Evolutionary conservation across 768 basidiomycete genomes (phyloP).

Genomic region (Coprinopsis strossmayeri): DNA sequence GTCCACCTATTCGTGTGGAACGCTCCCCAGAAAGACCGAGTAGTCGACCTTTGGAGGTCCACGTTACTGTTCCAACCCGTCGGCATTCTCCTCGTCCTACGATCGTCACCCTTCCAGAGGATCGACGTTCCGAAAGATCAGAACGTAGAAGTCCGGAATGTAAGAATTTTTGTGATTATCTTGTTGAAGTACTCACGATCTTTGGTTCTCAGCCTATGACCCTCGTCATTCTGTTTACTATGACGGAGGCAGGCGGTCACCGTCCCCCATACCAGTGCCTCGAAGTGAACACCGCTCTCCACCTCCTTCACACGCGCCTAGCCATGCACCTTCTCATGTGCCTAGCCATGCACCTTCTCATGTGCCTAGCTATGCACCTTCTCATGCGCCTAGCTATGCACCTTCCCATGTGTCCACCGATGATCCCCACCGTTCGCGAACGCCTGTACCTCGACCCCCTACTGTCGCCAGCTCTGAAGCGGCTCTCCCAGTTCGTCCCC

Average conservation of each 20-base stretch:
- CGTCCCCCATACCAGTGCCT: background rate
- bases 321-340: background rate
- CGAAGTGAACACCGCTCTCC: background rate
- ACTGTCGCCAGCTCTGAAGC: constrained; percentile 9
- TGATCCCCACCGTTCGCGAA: background rate
- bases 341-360: background rate
- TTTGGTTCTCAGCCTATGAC: constrained; percentile 3
- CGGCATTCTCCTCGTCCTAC: constrained; percentile 17
- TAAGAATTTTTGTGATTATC: background rate
- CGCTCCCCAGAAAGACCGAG: constrained; percentile 1
- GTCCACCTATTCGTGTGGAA: background rate
- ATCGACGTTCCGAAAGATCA: constrained; percentile 9
- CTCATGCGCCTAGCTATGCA: background rate
- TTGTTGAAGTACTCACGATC: background rate
- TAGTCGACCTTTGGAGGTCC: background rate
- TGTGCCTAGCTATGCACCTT: background rate
- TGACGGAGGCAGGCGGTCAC: constrained; percentile 1
- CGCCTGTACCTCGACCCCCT: background rate
- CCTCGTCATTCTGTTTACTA: constrained; percentile 11
- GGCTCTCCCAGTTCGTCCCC: constrained; percentile 12
- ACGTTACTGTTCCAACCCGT: constrained; percentile 17
- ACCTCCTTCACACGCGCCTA: background rate
- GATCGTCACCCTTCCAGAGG: constrained; percentile 16
- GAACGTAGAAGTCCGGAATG: constrained; percentile 7
- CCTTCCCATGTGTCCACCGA: background rate